phyloP scores from a whole-genome alignment of 805 yeast species.

The Wickerhamiella galacta region DNA sequence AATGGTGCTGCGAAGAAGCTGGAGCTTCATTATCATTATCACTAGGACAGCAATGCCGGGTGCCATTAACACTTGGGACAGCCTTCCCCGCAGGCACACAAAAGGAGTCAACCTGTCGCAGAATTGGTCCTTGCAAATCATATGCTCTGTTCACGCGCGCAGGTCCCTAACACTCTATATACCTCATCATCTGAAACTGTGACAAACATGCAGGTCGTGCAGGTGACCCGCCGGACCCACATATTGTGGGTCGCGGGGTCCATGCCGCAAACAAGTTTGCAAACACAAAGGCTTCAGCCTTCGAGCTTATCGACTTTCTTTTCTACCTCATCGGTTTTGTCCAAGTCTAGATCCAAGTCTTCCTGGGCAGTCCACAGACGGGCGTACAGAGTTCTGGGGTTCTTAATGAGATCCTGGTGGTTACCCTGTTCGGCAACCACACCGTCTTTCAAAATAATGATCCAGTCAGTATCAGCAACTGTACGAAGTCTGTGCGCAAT shows the following conservation, averaged over 20 bases:
- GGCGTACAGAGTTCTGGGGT: slow-evolving; percentile 46
- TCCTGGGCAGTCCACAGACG: slow-evolving; percentile 91
- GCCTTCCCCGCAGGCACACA: slow-evolving; percentile 19
- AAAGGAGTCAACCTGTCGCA: slow-evolving; percentile 11
- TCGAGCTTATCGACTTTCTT: neutral
- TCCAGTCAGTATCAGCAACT: slow-evolving; percentile 83
- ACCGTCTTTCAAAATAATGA: slow-evolving; percentile 72
- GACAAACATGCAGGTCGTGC: too few species aligned
- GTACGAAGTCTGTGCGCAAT: slow-evolving; percentile 92
- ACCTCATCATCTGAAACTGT: too few species aligned
- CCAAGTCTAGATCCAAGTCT: slow-evolving; percentile 29
- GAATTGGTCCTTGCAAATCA: neutral
- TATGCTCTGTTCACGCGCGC: too few species aligned
- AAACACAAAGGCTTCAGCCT: too few species aligned
- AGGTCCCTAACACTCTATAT: too few species aligned
- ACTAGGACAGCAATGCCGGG: slow-evolving; percentile 40
- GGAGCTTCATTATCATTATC: slow-evolving; percentile 42
- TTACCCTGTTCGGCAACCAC: slow-evolving; percentile 75
- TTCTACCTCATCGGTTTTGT: neutral
- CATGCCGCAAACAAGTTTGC: too few species aligned
- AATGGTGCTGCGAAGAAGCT: slow-evolving; percentile 37
- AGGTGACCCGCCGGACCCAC: too few species aligned
- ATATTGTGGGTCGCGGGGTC: too few species aligned
- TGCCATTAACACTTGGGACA: slow-evolving; percentile 31
- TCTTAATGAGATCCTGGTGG: slow-evolving; percentile 43